Evolutionary conservation across 2,329 filamentous ascomycete genomes (phyloP).

Genomic region (Davidsoniella eucalypti): DNA sequence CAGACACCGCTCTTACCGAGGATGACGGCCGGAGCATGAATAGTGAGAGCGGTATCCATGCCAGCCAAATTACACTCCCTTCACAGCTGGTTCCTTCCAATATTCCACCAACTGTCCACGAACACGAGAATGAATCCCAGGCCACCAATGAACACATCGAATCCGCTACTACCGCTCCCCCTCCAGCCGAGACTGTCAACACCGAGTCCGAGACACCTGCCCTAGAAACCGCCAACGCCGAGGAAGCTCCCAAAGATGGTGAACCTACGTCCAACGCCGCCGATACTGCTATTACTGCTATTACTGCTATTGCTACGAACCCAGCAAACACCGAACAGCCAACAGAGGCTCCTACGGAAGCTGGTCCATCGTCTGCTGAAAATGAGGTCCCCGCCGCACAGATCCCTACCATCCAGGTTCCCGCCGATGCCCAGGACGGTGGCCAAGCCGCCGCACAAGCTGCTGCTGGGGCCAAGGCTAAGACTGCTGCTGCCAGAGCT

Average conservation of each 20-base stretch:
- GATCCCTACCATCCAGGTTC: conserved; percentile 2
- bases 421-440: conserved; percentile 16
- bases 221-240: not conserved
- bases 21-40: conserved; percentile 67
- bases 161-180: not conserved
- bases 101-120: conserved; percentile 13
- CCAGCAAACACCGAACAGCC: no score
- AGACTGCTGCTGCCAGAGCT: conserved; percentile 14
- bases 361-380: not conserved
- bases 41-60: conserved; percentile 69
- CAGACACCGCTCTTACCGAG: conserved; percentile 59
- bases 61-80: conserved; percentile 55
- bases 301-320: no score
- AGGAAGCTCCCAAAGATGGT: not conserved
- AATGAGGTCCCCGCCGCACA: conserved; percentile 13
- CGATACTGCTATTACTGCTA: no score
- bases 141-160: not conserved
- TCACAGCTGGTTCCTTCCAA: conserved; percentile 26
- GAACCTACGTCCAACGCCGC: not conserved
- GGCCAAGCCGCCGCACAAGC: conserved; percentile 15
- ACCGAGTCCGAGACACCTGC: not conserved
- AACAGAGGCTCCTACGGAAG: not conserved
- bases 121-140: conserved; percentile 18
- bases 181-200: not conserved
- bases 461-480: conserved; percentile 9